Evolutionary conservation across 192 early-diverging fungal genomes (phyloP).

Genomic region (Cladochytrium replicatum): DNA sequence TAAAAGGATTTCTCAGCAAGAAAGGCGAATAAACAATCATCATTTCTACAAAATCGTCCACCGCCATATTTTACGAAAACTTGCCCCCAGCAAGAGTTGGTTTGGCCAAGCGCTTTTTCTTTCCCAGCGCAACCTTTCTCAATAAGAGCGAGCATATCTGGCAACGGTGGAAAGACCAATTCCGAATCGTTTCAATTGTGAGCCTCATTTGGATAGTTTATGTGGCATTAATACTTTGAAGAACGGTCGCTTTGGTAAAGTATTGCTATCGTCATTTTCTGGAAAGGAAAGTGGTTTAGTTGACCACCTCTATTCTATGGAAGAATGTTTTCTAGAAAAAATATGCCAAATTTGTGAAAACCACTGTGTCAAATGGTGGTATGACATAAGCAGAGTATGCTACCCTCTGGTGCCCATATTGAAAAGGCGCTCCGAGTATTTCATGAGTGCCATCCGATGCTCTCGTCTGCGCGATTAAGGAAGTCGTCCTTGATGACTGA

Average conservation of each 20-base stretch:
- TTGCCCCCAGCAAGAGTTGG: conserved; percentile 2
- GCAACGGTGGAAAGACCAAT: conserved; percentile 20
- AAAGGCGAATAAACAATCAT: too few relatives aligned
- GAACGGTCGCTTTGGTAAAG: conserved; percentile 22
- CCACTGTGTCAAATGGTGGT: too few relatives aligned
- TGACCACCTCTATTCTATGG: neutral
- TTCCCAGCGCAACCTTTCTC: conserved; percentile 34
- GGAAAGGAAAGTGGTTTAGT: conserved; percentile 5
- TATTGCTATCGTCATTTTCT: conserved; percentile 11
- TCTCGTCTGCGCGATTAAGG: conserved; percentile 18
- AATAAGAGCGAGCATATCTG: conserved; percentile 30
- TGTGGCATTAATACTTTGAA: conserved; percentile 28
- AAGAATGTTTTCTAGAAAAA: too few relatives aligned
- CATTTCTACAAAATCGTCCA: too few relatives aligned
- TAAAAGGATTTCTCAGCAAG: too few relatives aligned
- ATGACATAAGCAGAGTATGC: neutral
- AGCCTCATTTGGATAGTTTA: neutral
- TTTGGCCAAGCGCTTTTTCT: neutral
- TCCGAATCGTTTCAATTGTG: conserved; percentile 3
- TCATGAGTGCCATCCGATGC: conserved; percentile 13
- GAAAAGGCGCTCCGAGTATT: conserved; percentile 19
- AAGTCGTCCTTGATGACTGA: conserved; percentile 27
- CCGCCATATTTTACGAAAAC: too few relatives aligned
- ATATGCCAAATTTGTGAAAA: too few relatives aligned
- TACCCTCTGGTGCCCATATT: conserved; percentile 16